Conservation (phyloP, 179 eudicot species). For the Silene vulgaris region DNA sequence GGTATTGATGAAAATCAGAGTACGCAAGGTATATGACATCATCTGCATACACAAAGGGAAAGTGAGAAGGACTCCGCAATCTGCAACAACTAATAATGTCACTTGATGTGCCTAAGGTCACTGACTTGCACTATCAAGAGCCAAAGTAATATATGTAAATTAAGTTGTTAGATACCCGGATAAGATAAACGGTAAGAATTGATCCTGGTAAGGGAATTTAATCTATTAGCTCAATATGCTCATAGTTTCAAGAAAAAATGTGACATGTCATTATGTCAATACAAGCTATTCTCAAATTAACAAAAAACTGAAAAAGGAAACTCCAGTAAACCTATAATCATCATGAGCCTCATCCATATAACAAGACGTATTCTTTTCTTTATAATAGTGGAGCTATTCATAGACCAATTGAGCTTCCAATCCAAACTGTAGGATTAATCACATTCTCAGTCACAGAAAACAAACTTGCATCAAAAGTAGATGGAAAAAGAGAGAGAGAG, state of each 20-base stretch:
- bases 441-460: too few relatives aligned
- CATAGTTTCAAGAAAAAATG: not conserved
- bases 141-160: not conserved
- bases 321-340: conserved; percentile 4
- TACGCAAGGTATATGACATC: conserved; percentile 85
- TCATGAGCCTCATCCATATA: not conserved
- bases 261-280: not conserved
- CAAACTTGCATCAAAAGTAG: not conserved
- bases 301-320: not conserved
- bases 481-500: not conserved
- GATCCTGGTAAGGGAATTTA: not conserved
- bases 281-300: not conserved
- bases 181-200: not conserved
- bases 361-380: not conserved
- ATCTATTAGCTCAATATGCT: not conserved
- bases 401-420: not conserved
- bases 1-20: conserved; percentile 81
- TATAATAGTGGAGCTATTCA: not conserved
- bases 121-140: not conserved
- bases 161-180: not conserved
- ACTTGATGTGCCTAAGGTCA: not conserved
- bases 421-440: too few relatives aligned
- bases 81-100: conserved; percentile 5
- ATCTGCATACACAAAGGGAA: conserved; percentile 48
- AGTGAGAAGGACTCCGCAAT: conserved; percentile 6